Base-by-base conservation (phyloP, 2,329 filamentous ascomycete species). In the Fusarium sacchari region DNA sequence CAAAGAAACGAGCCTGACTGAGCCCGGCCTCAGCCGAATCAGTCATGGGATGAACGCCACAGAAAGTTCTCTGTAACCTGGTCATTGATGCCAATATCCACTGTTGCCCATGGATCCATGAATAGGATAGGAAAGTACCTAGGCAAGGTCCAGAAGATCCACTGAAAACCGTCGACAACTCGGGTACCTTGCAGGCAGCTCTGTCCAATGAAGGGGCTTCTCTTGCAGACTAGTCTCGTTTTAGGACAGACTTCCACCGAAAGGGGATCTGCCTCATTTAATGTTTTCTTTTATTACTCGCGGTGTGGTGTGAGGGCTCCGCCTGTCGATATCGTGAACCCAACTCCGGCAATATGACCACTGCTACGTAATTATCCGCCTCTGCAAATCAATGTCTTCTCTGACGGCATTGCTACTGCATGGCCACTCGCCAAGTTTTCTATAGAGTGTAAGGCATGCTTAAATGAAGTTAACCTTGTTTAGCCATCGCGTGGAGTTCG, bases 181-280 rank as follows among this genome's bases (percentile, higher is more conserved):
- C 60, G 72, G 72, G 72, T 74, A 75, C 72, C 72, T 74, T 75
- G 69, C 72, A 74, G 72, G 52, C 74, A 46, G 60, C 72, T 59
- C 36, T 69, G 57, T 52, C 69, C 72, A 75, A 71, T 74, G 40
- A 60, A 59, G 49, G 46, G 30, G 18, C n/a, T 36, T 50, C 37
- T 43, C 47, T 49, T 56, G 15, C 10, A 24, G 53, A 52, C 77
- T 78, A 78, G 37, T 20, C 76, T 59, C 17, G 36, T 42, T 63
- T 55, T 36, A n/a, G 57, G 69, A 47, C 50, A 37, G 60, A 26
- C 61, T 26, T 64, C 65, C 67, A 59, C 76, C 65, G 39, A 78
- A 78, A 77, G 56, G 72, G 69, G 74, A 75, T 67, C 53, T 71
- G 46, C 67, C 65, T 78, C 75, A 78, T 78, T 69, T 77, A 77